Conservation (phyloP, 2,329 filamentous ascomycete genomes). For the Berkeleyomyces basicola region DNA sequence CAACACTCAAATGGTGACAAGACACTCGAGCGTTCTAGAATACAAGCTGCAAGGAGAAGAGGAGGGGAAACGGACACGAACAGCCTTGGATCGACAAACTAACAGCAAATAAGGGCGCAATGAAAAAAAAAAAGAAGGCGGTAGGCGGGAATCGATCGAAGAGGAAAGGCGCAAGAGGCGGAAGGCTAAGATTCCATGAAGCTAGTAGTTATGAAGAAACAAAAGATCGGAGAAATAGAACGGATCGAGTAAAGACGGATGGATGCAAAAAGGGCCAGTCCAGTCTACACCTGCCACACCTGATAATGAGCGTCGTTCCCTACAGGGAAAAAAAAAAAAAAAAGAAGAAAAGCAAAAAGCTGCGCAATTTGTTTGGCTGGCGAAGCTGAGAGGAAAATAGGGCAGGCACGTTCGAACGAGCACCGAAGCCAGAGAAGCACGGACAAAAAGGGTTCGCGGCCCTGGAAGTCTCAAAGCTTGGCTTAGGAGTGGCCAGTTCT, state of each 20-base stretch:
- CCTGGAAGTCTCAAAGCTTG: not conserved
- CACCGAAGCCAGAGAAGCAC: not conserved
- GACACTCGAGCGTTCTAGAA: not conserved
- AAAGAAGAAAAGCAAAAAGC: not conserved
- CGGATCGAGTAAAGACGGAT: slow-evolving; percentile 4
- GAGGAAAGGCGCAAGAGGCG: not conserved
- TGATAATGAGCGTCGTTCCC: not conserved
- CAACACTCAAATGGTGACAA: not conserved
- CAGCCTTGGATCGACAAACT: not conserved
- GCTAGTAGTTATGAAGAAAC: not conserved
- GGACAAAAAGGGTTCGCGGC: not conserved
- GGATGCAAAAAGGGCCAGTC: not conserved
- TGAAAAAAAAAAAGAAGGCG: not conserved
- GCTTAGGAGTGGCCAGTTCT: not conserved
- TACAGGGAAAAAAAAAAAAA: not conserved
- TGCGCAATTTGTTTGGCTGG: not conserved
- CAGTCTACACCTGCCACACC: not conserved
- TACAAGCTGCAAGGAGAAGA: not conserved
- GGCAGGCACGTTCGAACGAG: not conserved
- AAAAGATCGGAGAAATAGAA: slow-evolving; percentile 1
- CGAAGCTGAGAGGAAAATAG: not conserved
- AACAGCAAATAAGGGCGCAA: not conserved
- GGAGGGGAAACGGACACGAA: not conserved
- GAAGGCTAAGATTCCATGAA: not conserved
- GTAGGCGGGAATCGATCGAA: not conserved